Evolutionary conservation across 805 yeast species (phyloP).

Genomic region (Alloascoidea africana): DNA sequence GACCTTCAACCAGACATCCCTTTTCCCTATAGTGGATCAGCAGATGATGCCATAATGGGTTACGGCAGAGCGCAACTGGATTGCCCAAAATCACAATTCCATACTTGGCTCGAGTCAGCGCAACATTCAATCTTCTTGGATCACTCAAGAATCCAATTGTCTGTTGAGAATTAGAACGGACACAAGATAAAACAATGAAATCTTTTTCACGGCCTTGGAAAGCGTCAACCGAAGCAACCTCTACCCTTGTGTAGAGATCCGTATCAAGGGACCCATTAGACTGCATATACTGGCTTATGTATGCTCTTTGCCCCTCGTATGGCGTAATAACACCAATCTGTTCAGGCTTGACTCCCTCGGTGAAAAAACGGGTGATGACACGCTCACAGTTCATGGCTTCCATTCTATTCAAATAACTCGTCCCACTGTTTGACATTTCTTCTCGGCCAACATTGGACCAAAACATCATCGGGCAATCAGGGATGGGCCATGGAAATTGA

Average conservation of each 20-base stretch:
- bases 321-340: constrained; percentile 93
- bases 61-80: constrained; percentile 59
- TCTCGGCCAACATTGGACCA: constrained; percentile 87
- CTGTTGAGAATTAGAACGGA: constrained; percentile 61
- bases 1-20: constrained; percentile 85
- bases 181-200: constrained; percentile 64
- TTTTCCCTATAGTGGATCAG: constrained; percentile 66
- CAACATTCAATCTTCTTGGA: constrained; percentile 79
- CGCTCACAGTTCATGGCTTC: constrained; percentile 86
- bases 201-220: constrained; percentile 89
- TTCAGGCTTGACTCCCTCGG: constrained; percentile 61
- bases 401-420: constrained; percentile 67
- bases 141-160: constrained; percentile 76
- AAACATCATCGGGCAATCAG: constrained; percentile 83
- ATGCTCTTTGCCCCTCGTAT: constrained; percentile 86
- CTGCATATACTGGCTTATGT: constrained; percentile 63
- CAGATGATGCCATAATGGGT: constrained; percentile 65
- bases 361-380: constrained; percentile 54
- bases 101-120: constrained; percentile 74
- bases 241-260: constrained; percentile 54
- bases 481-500: constrained; percentile 85
- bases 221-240: constrained; percentile 90
- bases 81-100: constrained; percentile 76
- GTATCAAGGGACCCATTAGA: constrained; percentile 53
- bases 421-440: constrained; percentile 72